phyloP scores from a whole-genome alignment of 1,284 basidiomycete genomes.

The Stereum hirsutum region DNA sequence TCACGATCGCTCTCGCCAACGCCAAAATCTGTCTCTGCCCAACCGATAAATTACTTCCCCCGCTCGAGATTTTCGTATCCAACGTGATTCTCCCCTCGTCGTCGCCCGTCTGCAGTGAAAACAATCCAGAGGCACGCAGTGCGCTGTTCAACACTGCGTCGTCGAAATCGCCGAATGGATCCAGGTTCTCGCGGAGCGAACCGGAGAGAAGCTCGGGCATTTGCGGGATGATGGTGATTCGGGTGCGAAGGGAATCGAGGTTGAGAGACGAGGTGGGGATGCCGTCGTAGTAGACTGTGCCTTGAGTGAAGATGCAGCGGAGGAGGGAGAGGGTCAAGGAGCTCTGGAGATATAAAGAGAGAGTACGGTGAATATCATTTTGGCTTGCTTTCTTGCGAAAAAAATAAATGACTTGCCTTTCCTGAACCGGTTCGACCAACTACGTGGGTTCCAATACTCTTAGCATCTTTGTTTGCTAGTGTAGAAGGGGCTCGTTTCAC shows the following conservation, averaged over 20 bases:
- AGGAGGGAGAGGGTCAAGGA: slow-evolving; percentile 30
- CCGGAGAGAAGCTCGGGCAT: slow-evolving; percentile 58
- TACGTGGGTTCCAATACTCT: too few relatives aligned
- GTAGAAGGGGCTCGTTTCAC: slow-evolving; percentile 10
- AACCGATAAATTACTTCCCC: slow-evolving; percentile 58
- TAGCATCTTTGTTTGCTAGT: too few relatives aligned
- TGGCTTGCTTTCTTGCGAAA: not conserved
- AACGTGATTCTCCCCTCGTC: slow-evolving; percentile 41
- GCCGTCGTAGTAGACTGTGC: slow-evolving; percentile 30
- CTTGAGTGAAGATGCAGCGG: slow-evolving; percentile 35
- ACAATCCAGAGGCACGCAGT: slow-evolving; percentile 45
- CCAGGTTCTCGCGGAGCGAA: slow-evolving; percentile 47
- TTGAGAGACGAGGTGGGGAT: slow-evolving; percentile 35
- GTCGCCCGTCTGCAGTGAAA: slow-evolving; percentile 37
- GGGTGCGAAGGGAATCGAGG: slow-evolving; percentile 44
- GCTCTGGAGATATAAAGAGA: slow-evolving; percentile 19
- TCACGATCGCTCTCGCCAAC: slow-evolving; percentile 46
- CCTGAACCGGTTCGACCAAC: slow-evolving; percentile 72
- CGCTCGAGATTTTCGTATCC: slow-evolving; percentile 42
- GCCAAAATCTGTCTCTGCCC: slow-evolving; percentile 64
- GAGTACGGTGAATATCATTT: not conserved
- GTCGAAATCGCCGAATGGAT: slow-evolving; percentile 68
- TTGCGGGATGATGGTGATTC: slow-evolving; percentile 41
- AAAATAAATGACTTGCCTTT: slow-evolving; percentile 34
- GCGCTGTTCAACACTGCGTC: slow-evolving; percentile 53